phyloP scores from a whole-genome alignment of 176 grass and related monocot species.

The Carex parvula region DNA sequence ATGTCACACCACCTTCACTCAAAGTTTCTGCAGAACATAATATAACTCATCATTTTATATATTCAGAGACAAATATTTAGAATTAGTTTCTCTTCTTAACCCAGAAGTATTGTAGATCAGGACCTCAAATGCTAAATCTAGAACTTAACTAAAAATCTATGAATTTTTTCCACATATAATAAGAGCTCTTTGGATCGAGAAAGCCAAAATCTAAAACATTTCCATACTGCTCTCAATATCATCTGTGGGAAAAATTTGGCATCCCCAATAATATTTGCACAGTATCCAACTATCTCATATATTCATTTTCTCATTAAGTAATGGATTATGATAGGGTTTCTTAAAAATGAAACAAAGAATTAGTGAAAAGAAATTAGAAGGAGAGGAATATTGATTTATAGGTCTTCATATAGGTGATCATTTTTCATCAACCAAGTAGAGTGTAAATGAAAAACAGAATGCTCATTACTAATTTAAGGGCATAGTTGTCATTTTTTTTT shows the following conservation, averaged over 20 bases:
- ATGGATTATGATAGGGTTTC: background rate
- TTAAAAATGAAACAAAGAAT: background rate
- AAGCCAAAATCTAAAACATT: background rate
- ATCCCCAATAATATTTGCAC: background rate
- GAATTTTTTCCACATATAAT: background rate
- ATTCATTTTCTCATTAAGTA: background rate
- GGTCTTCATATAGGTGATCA: background rate
- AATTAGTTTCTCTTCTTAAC: background rate
- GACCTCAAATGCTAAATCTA: background rate
- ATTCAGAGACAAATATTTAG: background rate
- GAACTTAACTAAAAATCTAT: background rate
- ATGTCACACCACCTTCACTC: constrained; percentile 46
- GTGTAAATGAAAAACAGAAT: background rate
- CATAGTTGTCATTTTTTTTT: background rate
- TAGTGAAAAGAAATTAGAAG: background rate
- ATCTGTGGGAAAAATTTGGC: background rate
- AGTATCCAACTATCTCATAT: background rate
- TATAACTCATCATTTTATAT: background rate
- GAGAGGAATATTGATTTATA: background rate
- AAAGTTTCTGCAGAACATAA: constrained; percentile 59
- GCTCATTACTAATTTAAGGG: background rate
- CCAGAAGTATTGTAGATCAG: background rate
- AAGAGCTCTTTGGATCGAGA: background rate
- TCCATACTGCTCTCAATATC: background rate
- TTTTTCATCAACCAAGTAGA: background rate